phyloP scores from a whole-genome alignment of 257 asterid species.

The Nicotiana sylvestris region DNA sequence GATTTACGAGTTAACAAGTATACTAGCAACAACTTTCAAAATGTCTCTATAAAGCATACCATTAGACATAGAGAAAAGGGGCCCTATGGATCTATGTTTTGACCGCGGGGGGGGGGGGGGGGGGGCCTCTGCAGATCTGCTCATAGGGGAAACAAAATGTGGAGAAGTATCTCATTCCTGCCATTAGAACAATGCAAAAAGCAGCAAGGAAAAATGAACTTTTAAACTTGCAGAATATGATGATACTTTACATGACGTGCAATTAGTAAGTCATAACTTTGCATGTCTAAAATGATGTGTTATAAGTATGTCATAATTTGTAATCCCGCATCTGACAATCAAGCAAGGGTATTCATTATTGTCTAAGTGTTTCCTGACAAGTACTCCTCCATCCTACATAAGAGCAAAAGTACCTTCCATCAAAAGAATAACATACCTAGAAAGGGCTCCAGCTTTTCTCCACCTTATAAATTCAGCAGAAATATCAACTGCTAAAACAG shows the following conservation, averaged over 20 bases:
- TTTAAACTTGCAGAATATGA: neutral
- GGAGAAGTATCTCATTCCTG: neutral
- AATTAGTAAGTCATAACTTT: neutral
- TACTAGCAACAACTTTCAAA: neutral
- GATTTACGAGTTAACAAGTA: neutral
- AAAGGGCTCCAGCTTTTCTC: conserved; percentile 21
- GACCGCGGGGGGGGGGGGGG: no score
- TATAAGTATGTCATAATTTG: neutral
- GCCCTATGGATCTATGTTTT: no score
- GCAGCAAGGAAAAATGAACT: neutral
- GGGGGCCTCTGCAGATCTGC: neutral
- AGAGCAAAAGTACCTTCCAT: neutral
- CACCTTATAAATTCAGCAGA: conserved; percentile 20
- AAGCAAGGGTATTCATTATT: neutral
- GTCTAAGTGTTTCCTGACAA: neutral
- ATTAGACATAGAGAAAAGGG: neutral
- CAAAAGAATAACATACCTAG: conserved; percentile 21
- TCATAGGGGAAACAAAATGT: neutral
- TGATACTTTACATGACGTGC: neutral
- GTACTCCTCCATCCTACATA: neutral
- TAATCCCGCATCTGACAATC: neutral
- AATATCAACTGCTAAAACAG: conserved; percentile 21
- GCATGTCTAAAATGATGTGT: neutral
- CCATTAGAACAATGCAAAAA: no score
- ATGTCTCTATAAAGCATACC: no score